phyloP scores from a whole-genome alignment of 108 stramenopile species.

The Skeletonema costatum region DNA sequence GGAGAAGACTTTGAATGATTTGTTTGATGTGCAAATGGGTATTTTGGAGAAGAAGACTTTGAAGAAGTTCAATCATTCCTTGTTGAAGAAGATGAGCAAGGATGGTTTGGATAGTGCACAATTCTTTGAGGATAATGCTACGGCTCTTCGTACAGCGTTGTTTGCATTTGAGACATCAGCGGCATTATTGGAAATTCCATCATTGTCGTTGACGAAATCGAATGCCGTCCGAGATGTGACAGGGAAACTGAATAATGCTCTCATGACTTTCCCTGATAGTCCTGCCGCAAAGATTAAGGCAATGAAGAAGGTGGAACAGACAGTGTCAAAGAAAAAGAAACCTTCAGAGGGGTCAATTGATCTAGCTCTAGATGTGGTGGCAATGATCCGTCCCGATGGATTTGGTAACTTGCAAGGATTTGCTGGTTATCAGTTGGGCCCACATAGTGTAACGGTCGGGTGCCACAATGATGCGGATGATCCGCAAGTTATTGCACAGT shows the following conservation, averaged over 20 bases:
- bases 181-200: conserved; percentile 68
- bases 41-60: conserved; percentile 59
- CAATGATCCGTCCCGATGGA: conserved; percentile 89
- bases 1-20: conserved; percentile 53
- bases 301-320: conserved; percentile 57
- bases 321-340: conserved; percentile 70
- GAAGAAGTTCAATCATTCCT: conserved; percentile 59
- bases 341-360: conserved; percentile 65
- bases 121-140: conserved; percentile 63
- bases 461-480: conserved; percentile 91
- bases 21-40: conserved; percentile 65
- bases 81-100: conserved; percentile 57
- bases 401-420: conserved; percentile 90
- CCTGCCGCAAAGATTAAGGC: conserved; percentile 78
- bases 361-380: conserved; percentile 77
- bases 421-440: conserved; percentile 80
- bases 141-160: conserved; percentile 60
- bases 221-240: conserved; percentile 71
- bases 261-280: conserved; percentile 69
- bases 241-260: conserved; percentile 62
- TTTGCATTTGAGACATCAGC: conserved; percentile 63
- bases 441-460: conserved; percentile 83
- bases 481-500: conserved; percentile 79
- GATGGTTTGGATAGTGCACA: conserved; percentile 40
- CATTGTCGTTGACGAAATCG: conserved; percentile 68